phyloP scores from a whole-genome alignment of 2,329 filamentous ascomycete species.

The Aaosphaeria pasadenensis region DNA sequence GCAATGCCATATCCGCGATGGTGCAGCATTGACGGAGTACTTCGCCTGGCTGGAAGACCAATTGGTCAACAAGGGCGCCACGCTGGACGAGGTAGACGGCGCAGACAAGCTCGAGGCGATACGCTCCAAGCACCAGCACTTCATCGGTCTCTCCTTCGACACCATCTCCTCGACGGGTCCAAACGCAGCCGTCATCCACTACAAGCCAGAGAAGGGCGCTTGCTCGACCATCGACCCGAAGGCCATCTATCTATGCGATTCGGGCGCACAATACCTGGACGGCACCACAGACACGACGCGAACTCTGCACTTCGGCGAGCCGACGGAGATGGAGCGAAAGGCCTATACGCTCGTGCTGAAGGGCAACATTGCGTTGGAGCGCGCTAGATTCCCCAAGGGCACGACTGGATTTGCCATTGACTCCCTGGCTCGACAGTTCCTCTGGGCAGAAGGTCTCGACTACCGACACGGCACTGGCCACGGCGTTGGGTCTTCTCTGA shows the following conservation, averaged over 20 bases:
- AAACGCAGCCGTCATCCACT: conserved; percentile 94
- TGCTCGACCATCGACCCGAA: conserved; percentile 82
- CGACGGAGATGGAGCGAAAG: conserved; percentile 78
- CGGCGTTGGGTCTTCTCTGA: conserved; percentile 90
- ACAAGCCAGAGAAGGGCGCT: conserved; percentile 78
- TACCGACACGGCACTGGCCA: conserved; percentile 97
- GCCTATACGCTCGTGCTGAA: conserved; percentile 94
- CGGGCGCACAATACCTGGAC: conserved; percentile 92
- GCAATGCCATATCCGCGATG: conserved; percentile 88
- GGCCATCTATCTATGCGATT: conserved; percentile 91
- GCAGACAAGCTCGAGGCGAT: conserved; percentile 85
- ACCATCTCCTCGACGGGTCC: conserved; percentile 94
- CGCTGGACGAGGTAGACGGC: conserved; percentile 83
- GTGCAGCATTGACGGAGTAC: conserved; percentile 84
- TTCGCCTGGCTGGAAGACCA: conserved; percentile 97
- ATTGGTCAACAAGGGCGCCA: conserved; percentile 67
- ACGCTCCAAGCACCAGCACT: conserved; percentile 67
- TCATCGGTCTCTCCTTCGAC: conserved; percentile 87
- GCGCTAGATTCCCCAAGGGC: conserved; percentile 86
- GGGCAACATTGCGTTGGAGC: conserved; percentile 85
- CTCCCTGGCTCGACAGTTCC: conserved; percentile 78
- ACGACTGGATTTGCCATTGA: conserved; percentile 93
- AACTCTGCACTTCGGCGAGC: conserved; percentile 86
- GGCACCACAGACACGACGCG: conserved; percentile 95
- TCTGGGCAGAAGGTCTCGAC: conserved; percentile 92